Conservation (phyloP, 140 eudicot species). For the Senecio squalidus region DNA sequence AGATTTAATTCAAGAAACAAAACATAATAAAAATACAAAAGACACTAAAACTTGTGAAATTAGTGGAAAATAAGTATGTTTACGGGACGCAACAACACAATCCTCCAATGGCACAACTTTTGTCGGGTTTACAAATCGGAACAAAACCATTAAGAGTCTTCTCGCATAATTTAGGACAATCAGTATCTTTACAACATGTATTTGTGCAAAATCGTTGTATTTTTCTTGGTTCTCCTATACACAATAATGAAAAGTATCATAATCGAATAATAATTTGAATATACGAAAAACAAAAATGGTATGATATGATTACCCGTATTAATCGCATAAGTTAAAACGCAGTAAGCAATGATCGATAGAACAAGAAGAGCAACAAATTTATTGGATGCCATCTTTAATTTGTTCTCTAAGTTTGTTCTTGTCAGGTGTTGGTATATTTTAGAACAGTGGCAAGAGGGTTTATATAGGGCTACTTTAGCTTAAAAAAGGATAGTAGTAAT, state of each 20-base stretch:
- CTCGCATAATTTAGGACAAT: background rate
- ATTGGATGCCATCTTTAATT: background rate
- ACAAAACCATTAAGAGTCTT: background rate
- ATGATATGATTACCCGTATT: background rate
- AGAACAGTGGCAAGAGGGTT: too few species aligned
- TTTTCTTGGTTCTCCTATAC: background rate
- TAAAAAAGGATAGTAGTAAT: background rate
- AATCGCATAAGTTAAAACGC: background rate
- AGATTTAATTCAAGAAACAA: background rate
- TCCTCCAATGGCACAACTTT: background rate
- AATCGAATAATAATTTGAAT: background rate
- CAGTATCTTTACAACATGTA: background rate
- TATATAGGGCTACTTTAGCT: background rate
- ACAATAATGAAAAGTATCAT: background rate
- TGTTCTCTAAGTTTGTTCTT: background rate
- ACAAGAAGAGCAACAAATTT: background rate
- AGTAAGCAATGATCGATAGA: background rate
- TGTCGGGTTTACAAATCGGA: background rate
- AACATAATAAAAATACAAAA: background rate
- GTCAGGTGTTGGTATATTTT: background rate
- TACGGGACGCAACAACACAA: background rate
- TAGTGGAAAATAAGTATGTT: too few species aligned
- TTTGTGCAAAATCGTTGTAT: background rate
- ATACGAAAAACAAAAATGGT: background rate
- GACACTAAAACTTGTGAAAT: too few species aligned